phyloP scores from a whole-genome alignment of 768 basidiomycete genomes.

The Pisolithus orientalis region DNA sequence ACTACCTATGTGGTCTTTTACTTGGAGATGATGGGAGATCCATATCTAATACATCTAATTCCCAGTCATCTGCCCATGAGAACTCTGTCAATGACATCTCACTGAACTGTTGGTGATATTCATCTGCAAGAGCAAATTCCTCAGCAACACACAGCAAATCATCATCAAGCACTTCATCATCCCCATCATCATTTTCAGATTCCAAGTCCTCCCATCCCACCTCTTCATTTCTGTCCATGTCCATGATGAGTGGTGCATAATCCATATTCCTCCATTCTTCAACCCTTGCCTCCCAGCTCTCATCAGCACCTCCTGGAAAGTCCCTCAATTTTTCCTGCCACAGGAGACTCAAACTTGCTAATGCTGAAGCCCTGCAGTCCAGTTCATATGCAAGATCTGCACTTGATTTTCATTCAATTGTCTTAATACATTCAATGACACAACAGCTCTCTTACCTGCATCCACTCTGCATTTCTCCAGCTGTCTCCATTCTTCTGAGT shows the following conservation, averaged over 20 bases:
- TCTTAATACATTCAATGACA: too few relatives aligned
- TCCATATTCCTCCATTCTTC: neutral
- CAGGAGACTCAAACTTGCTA: neutral
- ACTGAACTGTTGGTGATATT: neutral
- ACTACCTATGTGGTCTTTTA: neutral
- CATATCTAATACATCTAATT: neutral
- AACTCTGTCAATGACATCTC: neutral
- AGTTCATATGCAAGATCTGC: neutral
- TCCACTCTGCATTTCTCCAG: neutral
- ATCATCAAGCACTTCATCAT: neutral
- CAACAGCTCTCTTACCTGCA: conserved; percentile 1
- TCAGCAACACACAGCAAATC: conserved; percentile 5
- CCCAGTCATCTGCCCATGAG: neutral
- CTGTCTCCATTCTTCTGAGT: conserved; percentile 20
- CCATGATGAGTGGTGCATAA: too few relatives aligned
- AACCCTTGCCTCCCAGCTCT: neutral
- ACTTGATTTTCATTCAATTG: neutral
- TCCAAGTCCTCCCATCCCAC: neutral
- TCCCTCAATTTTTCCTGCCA: neutral
- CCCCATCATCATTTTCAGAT: neutral
- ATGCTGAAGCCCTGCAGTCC: neutral
- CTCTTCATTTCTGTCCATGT: neutral
- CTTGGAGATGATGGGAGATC: neutral
- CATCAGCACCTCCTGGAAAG: neutral
- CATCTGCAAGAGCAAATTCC: conserved; percentile 4